Base-by-base conservation (phyloP, 1,139 yeast species). In the Kodamaea alishanica region DNA sequence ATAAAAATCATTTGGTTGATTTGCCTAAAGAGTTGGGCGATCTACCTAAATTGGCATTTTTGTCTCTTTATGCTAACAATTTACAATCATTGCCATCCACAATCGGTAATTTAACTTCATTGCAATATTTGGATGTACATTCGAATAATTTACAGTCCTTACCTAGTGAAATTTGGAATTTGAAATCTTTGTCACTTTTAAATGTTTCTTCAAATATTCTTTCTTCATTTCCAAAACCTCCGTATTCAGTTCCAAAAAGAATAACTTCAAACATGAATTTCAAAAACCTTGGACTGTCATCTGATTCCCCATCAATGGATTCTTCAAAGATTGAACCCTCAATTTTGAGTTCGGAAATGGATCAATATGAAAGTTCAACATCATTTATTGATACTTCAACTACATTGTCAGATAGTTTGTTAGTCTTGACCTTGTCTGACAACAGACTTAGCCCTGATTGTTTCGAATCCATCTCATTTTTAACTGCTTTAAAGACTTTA, bases 181-280 rank as follows among this genome's bases (percentile, higher is more conserved):
- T 84, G 58, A 73, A 70, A 26, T 69, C 77, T 1, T 69, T 85
- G 53, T 73, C 75, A 5, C 63, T 65, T 5, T 69, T 89, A 49
- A 92, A 94, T 60, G 72, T 86, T 2, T 81, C 96, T 0, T 87
- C 96, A 0, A 92, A 94, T 54, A 70, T 84, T 46, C 68, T 92
- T 32, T 79, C 76, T 11, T 56, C 74, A 2, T 80, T 86, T 49
- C 94, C 92, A 1, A 75, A 77, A 43, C 79, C 81, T 0, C 76
- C 77, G 2, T 51, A 58, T 24, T 49, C 63, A 2, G 60, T 65
- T 8, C 68, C 68, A 1, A 63, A 65, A 40, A 48, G 67, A 26
- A 63, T 69, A 9, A 61, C 70, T 3, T 60, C 69, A 0, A 52
- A 68, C 1, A 66, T 51, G 5, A 58, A 60, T 37, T 56, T 62